Percentiles rank a stretch among this genome's conserved stretches.
These are phyloP conservation scores for Podospora fimiseda DNA, from an alignment of 495 filamentous ascomycete genomes.

Conservation along the genomic window DNA sequence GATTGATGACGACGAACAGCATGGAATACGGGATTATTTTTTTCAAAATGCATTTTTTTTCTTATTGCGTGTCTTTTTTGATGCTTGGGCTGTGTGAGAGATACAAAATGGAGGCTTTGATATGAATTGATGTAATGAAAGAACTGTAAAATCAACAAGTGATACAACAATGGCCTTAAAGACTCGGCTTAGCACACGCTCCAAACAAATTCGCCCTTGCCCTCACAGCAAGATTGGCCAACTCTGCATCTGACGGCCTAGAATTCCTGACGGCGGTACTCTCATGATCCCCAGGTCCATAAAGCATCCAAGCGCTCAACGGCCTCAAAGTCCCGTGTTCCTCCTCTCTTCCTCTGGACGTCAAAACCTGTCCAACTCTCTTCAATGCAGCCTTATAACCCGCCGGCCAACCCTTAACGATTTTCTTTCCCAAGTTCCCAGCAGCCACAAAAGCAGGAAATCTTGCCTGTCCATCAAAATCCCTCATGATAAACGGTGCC, in stretches of 20 bases:
- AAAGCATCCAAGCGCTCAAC: slow-evolving; percentile 26
- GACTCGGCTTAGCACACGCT: background rate
- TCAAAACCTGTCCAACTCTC: slow-evolving; percentile 11
- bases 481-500: slow-evolving; percentile 26
- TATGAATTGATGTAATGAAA: too few relatives aligned
- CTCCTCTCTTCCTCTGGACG: background rate
- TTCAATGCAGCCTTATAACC: slow-evolving; percentile 19
- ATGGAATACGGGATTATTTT: too few relatives aligned
- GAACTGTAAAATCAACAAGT: too few relatives aligned
- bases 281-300: slow-evolving; percentile 18
- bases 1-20: too few relatives aligned
- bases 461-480: slow-evolving; percentile 13
- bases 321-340: slow-evolving; percentile 21
- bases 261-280: too few relatives aligned
- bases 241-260: slow-evolving; percentile 3
- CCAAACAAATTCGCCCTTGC: background rate
- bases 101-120: too few relatives aligned
- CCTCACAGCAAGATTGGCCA: slow-evolving; percentile 2
- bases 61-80: too few relatives aligned
- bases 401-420: slow-evolving; percentile 15
- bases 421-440: slow-evolving; percentile 24
- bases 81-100: too few relatives aligned
- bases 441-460: slow-evolving; percentile 25
- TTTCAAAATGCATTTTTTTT: too few relatives aligned
- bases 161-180: background rate